Evolutionary conservation across 2,329 filamentous ascomycete species (phyloP).

Genomic region (Botrytis galanthina): DNA sequence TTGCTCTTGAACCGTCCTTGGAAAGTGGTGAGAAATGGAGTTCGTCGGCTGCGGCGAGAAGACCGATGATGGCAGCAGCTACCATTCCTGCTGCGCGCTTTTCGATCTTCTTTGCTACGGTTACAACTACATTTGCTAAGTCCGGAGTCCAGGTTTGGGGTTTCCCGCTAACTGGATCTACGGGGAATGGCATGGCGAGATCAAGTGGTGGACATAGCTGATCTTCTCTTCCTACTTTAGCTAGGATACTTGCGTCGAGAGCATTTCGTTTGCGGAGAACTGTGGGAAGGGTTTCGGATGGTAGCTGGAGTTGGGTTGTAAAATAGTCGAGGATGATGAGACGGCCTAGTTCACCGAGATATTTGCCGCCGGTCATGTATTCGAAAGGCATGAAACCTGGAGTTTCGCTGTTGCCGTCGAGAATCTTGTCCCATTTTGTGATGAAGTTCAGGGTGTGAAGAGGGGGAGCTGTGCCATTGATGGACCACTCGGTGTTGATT

Average conservation of each 20-base stretch:
- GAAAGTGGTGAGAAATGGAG: slow-evolving; percentile 42
- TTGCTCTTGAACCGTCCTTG: background rate
- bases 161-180: background rate
- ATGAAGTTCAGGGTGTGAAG: slow-evolving; percentile 62
- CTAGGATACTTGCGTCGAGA: slow-evolving; percentile 19
- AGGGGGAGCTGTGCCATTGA: slow-evolving; percentile 70
- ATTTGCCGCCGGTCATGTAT: slow-evolving; percentile 95
- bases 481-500: slow-evolving; percentile 83
- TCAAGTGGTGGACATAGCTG: background rate
- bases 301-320: slow-evolving; percentile 47
- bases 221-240: background rate
- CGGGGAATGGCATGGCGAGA: background rate
- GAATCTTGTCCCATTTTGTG: slow-evolving; percentile 66
- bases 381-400: slow-evolving; percentile 94
- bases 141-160: slow-evolving; percentile 58
- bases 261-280: slow-evolving; percentile 41
- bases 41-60: slow-evolving; percentile 68
- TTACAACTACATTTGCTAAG: slow-evolving; percentile 58
- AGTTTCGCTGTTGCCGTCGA: slow-evolving; percentile 65
- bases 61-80: slow-evolving; percentile 68
- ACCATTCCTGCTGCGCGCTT: slow-evolving; percentile 70
- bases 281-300: slow-evolving; percentile 24
- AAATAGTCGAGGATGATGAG: slow-evolving; percentile 85
- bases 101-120: slow-evolving; percentile 69
- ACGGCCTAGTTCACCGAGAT: slow-evolving; percentile 77